Percentiles rank a stretch among this genome's conserved stretches.
These are phyloP conservation scores for Carnegiea gigantea DNA, from an alignment of 179 eudicot genomes.

Conservation along the genomic window DNA sequence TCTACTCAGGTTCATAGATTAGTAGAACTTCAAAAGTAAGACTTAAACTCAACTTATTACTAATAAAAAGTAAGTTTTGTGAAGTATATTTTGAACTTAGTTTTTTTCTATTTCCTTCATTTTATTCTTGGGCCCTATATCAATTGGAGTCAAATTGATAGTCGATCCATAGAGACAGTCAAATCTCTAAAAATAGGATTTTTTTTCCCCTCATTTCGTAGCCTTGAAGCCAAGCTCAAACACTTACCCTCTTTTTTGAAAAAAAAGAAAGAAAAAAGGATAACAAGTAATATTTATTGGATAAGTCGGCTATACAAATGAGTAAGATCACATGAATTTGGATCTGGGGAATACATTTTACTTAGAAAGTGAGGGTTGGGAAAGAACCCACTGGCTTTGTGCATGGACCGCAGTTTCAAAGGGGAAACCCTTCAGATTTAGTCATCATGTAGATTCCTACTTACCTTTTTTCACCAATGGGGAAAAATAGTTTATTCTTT, in stretches of 20 bases:
- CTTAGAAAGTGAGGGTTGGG: constrained; percentile 7
- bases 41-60: no score
- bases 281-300: background rate
- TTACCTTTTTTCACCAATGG: background rate
- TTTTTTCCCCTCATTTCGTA: no score
- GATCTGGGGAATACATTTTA: background rate
- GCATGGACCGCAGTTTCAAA: constrained; percentile 9
- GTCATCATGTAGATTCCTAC: constrained; percentile 7
- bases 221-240: no score
- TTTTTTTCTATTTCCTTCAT: no score
- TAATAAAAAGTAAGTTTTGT: no score
- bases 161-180: no score
- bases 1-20: no score
- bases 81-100: no score
- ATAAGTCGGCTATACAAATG: background rate
- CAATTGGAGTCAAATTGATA: no score
- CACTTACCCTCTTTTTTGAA: background rate
- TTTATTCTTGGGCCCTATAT: no score
- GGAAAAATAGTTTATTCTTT: background rate
- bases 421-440: background rate
- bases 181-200: no score
- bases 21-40: no score
- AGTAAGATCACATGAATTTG: constrained; percentile 9
- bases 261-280: background rate
- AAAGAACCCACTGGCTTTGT: constrained; percentile 10